Conservation (phyloP, 768 basidiomycete species). For the Sutorius australiensis region DNA sequence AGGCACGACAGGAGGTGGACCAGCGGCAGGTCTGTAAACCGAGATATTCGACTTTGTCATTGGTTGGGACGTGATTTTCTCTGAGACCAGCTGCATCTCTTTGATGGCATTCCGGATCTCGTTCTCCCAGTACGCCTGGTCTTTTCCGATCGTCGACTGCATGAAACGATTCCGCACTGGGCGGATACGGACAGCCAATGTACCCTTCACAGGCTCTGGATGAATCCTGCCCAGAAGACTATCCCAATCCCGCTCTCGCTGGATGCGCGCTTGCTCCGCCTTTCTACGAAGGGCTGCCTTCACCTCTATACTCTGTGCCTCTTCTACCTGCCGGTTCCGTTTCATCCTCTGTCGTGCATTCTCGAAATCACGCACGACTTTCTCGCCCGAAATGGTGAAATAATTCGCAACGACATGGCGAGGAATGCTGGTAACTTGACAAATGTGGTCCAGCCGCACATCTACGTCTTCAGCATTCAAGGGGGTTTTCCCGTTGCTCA, state of each 20-base stretch:
- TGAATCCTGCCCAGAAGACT: constrained; percentile 51
- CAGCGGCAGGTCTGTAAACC: constrained; percentile 3
- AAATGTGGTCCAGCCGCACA: constrained; percentile 43
- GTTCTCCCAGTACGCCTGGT: constrained; percentile 57
- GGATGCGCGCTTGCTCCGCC: constrained; percentile 55
- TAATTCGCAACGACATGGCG: constrained; percentile 42
- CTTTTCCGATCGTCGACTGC: constrained; percentile 49
- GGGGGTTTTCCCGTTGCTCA: constrained; percentile 41
- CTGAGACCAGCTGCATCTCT: constrained; percentile 50
- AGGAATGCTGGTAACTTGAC: constrained; percentile 56
- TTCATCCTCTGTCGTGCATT: constrained; percentile 37
- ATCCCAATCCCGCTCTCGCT: constrained; percentile 67
- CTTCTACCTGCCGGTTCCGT: constrained; percentile 26
- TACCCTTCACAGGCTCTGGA: constrained; percentile 47
- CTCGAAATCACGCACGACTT: constrained; percentile 41
- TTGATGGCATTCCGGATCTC: constrained; percentile 54
- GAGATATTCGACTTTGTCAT: constrained; percentile 12
- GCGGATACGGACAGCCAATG: constrained; percentile 48
- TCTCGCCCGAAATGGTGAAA: constrained; percentile 39
- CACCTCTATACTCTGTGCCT: constrained; percentile 39
- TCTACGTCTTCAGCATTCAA: constrained; percentile 45
- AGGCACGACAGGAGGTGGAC: constrained; percentile 39
- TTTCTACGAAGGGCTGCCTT: constrained; percentile 57
- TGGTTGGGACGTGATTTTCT: constrained; percentile 39
- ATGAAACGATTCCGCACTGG: constrained; percentile 55